Evolutionary conservation across 768 basidiomycete species (phyloP), one percentile per base, ranked within the genome.

Genomic region (Podaxis mareebaensis): DNA sequence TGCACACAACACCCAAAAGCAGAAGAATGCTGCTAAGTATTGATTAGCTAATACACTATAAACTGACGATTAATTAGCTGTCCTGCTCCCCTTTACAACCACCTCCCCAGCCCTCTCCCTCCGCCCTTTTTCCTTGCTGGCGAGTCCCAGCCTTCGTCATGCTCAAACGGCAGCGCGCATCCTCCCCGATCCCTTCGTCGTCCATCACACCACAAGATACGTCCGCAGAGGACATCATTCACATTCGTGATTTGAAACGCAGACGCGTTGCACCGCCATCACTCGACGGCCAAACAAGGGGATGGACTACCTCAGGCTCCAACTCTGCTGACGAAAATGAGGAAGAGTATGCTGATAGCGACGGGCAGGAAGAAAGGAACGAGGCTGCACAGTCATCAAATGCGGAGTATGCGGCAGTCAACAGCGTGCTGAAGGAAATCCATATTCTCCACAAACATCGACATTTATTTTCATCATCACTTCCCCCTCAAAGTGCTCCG

Each of bases 381-480:
- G 67, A 72, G 55, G 65, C 61, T 20, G 33, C 33, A 52, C 61
- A 52, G 56, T 52, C 39, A 26, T 51, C 49, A 20, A 64, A 51
- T 69, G 59, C 75, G 68, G 75, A 82, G 65, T 93, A 93, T 76
- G 82, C 82, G 70, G 75, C 78, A 36, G 77, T 83, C 61, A 93
- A 93, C 73, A 81, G 67, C 53, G 75, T 90, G 66, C 83, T 93
- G 40, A 85, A 89, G 61, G 86, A 92, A 68, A 71, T 92, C 57
- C 91, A 93, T 67, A 79, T 85, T 42, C 79, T 88, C 24, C 81
- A 89, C 66, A 85, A 89, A 59, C 88, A 90, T 68, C 81, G 90
- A 55, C 75, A 85, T 38, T 63, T 86, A 26, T 85, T 79, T 67
- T 66, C 76, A 12, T 69, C 75, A 3, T 56, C 73, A 28, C 63